phyloP scores from a whole-genome alignment of 2,329 filamentous ascomycete genomes.

The Arthrobotrys iridis region DNA sequence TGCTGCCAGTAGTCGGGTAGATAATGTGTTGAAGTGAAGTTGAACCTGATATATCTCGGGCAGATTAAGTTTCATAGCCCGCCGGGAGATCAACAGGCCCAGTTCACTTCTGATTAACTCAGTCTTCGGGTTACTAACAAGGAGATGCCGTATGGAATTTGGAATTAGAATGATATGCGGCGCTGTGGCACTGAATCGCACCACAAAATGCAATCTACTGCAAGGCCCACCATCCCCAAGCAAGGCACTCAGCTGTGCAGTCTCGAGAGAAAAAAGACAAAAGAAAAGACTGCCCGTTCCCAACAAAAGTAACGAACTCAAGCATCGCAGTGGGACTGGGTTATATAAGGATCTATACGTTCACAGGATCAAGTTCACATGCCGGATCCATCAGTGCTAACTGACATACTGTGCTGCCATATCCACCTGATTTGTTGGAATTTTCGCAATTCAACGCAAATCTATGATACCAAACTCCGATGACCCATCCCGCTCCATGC shows the following conservation, averaged over 20 bases:
- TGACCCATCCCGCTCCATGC: not conserved
- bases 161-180: not conserved
- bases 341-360: constrained; percentile 24
- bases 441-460: constrained; percentile 23
- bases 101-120: not conserved
- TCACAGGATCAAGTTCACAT: constrained; percentile 41
- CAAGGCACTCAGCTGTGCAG: not conserved
- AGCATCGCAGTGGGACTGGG: constrained; percentile 9
- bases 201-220: not conserved
- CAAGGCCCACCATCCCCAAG: too few relatives aligned
- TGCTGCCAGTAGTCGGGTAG: not conserved
- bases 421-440: constrained; percentile 48
- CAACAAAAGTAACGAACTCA: not conserved
- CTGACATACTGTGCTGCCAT: constrained; percentile 17
- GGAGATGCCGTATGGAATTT: not conserved
- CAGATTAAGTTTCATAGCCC: not conserved
- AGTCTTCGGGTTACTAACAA: not conserved
- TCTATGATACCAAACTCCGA: too few relatives aligned
- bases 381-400: not conserved
- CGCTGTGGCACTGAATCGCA: not conserved
- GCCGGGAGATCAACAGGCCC: constrained; percentile 8
- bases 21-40: constrained; percentile 15
- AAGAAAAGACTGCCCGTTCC: too few relatives aligned
- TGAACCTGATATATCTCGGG: not conserved
- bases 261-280: not conserved